Conservation (phyloP, 1,284 basidiomycete species). For the Ceratobasidium sp. region DNA sequence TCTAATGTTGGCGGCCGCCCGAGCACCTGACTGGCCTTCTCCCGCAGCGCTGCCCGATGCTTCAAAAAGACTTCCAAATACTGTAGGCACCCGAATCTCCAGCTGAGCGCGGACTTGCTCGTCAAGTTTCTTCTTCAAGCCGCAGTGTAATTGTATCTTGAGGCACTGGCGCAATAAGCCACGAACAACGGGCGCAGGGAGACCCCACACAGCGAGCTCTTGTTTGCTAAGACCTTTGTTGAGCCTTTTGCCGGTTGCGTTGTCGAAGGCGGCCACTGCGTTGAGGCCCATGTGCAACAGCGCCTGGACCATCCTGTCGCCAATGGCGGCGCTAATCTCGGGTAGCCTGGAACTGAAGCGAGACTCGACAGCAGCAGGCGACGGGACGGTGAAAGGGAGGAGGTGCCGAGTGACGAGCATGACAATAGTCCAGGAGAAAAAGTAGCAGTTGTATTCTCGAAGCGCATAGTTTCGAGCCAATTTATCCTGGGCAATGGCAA, state of each 20-base stretch:
- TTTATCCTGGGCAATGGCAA: not conserved
- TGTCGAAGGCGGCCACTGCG: constrained; percentile 16
- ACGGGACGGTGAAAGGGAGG: constrained; percentile 1
- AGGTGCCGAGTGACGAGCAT: constrained; percentile 7
- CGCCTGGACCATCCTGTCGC: constrained; percentile 23
- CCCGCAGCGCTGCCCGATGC: not conserved
- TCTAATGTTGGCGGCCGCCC: too few relatives aligned
- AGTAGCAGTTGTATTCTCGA: too few relatives aligned
- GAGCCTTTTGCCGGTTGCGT: constrained; percentile 7
- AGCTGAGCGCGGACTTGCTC: constrained; percentile 5
- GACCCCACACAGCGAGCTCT: constrained; percentile 31
- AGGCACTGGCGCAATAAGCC: constrained; percentile 24
- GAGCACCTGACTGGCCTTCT: not conserved
- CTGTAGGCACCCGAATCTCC: constrained; percentile 4
- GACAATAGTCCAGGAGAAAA: too few relatives aligned
- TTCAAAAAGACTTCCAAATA: not conserved
- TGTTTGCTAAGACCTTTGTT: constrained; percentile 25
- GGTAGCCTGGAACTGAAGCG: constrained; percentile 5
- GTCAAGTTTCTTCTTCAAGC: constrained; percentile 26
- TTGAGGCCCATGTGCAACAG: constrained; percentile 13
- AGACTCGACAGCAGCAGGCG: constrained; percentile 9
- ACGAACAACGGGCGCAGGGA: constrained; percentile 6
- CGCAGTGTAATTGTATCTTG: too few relatives aligned
- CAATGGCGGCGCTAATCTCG: constrained; percentile 1
- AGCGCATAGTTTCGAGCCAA: not conserved